Percentiles rank a stretch among this genome's conserved stretches.
phyloP scores from a whole-genome alignment of 257 asterid species.

The Galeopsis tetrahit region DNA sequence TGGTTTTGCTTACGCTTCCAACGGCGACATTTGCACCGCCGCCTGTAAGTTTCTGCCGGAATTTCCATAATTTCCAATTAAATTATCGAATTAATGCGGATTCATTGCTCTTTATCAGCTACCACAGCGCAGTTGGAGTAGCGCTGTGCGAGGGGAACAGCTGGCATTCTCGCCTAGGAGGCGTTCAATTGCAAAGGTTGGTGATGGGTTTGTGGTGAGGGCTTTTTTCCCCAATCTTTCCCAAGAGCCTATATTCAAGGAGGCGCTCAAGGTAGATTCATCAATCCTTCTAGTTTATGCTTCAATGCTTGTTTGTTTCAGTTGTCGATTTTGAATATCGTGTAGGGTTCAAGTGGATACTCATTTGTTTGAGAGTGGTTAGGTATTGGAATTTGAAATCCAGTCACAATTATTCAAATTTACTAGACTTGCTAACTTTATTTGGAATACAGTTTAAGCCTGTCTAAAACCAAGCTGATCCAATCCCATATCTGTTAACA shows the following conservation, averaged over 20 bases:
- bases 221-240: conserved; percentile 54
- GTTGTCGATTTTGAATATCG: background rate
- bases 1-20: conserved; percentile 35
- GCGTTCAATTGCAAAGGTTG: conserved; percentile 6
- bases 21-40: conserved; percentile 8
- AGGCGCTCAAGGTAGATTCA: conserved; percentile 58
- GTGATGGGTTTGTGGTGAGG: conserved; percentile 35
- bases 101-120: background rate
- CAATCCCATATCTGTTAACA: background rate
- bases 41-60: conserved; percentile 30
- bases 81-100: background rate
- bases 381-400: background rate
- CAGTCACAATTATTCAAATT: background rate
- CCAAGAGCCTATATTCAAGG: conserved; percentile 58
- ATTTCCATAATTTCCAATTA: background rate
- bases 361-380: background rate
- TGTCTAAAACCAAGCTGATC: background rate
- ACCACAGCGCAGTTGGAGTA: conserved; percentile 29
- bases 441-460: background rate
- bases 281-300: background rate
- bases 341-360: background rate
- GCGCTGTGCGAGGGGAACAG: conserved; percentile 28
- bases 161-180: conserved; percentile 16
- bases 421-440: conserved; percentile 11
- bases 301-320: background rate